Conservation (phyloP, 2,329 filamentous ascomycete genomes). For the Botrytis deweyae region DNA sequence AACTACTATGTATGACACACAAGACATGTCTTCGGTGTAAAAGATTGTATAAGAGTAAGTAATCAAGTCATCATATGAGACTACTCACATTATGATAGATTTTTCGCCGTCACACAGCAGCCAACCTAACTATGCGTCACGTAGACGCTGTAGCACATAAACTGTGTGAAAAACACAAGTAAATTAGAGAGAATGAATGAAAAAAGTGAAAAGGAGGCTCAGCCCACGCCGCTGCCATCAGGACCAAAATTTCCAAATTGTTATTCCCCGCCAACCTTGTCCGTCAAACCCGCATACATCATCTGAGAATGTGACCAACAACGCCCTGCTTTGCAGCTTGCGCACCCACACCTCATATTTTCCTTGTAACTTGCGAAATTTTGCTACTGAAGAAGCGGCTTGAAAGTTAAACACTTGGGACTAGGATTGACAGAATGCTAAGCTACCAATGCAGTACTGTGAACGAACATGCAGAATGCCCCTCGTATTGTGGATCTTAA, state of each 20-base stretch:
- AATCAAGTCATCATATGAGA: background rate
- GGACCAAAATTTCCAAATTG: background rate
- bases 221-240: background rate
- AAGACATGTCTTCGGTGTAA: background rate
- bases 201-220: background rate
- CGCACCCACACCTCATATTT: background rate
- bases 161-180: background rate
- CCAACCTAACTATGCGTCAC: background rate
- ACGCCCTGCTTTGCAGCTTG: constrained; percentile 4
- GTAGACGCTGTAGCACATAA: background rate
- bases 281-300: background rate
- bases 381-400: constrained; percentile 2
- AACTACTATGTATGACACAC: background rate
- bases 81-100: background rate
- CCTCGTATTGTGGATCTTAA: constrained; percentile 9
- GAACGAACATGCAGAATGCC: background rate
- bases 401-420: background rate
- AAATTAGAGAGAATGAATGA: background rate
- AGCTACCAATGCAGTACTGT: background rate
- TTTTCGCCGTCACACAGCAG: background rate
- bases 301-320: constrained; percentile 14
- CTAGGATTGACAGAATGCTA: background rate
- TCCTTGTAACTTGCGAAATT: background rate
- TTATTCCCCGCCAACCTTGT: constrained; percentile 7
- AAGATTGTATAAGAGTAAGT: background rate